Percentiles rank a stretch among this genome's conserved stretches.
These are phyloP conservation scores for Fragilaria crotonensis DNA, from an alignment of 108 stramenopile genomes.

Conservation along the genomic window DNA sequence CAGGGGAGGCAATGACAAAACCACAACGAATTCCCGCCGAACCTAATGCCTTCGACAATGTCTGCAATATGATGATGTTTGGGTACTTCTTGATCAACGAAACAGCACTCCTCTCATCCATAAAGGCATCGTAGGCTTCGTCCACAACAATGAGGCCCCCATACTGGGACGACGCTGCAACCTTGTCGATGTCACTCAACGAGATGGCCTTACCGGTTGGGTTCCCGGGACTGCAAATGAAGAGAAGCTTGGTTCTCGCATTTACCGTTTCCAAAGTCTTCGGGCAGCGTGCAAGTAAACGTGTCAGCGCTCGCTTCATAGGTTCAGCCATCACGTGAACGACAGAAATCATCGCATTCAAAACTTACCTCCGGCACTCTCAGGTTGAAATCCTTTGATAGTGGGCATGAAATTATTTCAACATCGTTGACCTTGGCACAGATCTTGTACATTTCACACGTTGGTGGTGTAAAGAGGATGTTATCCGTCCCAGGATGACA, in stretches of 20 bases:
- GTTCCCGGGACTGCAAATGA: constrained; percentile 93
- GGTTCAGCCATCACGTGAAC: not conserved
- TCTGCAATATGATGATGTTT: constrained; percentile 90
- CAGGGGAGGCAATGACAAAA: constrained; percentile 79
- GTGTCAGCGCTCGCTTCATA: not conserved
- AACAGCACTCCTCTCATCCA: constrained; percentile 31
- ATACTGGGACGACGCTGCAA: constrained; percentile 41
- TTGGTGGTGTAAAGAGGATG: constrained; percentile 89
- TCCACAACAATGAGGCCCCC: constrained; percentile 87
- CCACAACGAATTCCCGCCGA: constrained; percentile 94
- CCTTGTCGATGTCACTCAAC: constrained; percentile 48
- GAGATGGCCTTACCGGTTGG: constrained; percentile 89
- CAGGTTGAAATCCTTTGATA: constrained; percentile 76
- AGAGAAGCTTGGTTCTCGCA: constrained; percentile 76
- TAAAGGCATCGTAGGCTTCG: constrained; percentile 94
- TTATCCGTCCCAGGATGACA: constrained; percentile 77
- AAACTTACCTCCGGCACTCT: constrained; percentile 50
- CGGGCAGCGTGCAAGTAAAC: not conserved
- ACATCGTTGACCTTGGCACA: constrained; percentile 95
- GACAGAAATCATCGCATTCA: not conserved
- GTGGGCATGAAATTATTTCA: constrained; percentile 53
- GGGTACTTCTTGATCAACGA: constrained; percentile 55
- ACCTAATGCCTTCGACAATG: constrained; percentile 94
- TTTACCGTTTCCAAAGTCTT: constrained; percentile 66
- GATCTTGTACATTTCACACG: constrained; percentile 97